A percentile compares a stretch with the other conserved stretches of the same genome.
These are phyloP conservation scores for Phytomonas sp. DNA, from an alignment of 208 protist species.

Conservation along the genomic window DNA sequence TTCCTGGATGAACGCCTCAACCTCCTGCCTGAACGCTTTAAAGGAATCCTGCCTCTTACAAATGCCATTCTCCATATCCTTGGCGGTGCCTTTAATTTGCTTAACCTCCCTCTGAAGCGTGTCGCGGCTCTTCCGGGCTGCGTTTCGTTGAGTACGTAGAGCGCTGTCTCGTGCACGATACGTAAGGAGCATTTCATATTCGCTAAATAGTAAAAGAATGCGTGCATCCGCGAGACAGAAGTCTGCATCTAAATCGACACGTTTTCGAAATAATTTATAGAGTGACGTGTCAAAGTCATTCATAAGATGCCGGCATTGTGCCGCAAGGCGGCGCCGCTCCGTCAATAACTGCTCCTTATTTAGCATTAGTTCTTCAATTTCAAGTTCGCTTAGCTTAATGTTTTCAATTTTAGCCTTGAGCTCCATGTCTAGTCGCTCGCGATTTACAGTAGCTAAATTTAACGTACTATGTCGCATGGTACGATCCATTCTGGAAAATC, in stretches of 20 bases:
- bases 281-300: conserved; percentile 72
- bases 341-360: conserved; percentile 39
- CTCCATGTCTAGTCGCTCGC: conserved; percentile 77
- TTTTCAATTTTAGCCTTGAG: conserved; percentile 76
- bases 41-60: conserved; percentile 56
- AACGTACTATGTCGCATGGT: conserved; percentile 35
- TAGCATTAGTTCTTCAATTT: conserved; percentile 81
- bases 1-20: conserved; percentile 76
- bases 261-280: conserved; percentile 66
- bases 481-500: conserved; percentile 17
- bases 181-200: conserved; percentile 91
- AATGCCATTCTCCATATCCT: conserved; percentile 40
- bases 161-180: conserved; percentile 88
- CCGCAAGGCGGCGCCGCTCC: conserved; percentile 54
- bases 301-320: conserved; percentile 36
- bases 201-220: conserved; percentile 90
- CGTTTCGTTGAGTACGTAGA: conserved; percentile 49
- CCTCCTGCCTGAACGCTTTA: conserved; percentile 64
- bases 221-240: conserved; percentile 90
- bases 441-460: conserved; percentile 33
- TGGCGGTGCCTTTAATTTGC: conserved; percentile 44
- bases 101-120: conserved; percentile 49
- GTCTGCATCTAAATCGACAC: conserved; percentile 87
- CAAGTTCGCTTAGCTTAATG: conserved; percentile 59
- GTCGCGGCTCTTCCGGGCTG: conserved; percentile 49